Conservation (phyloP, 495 filamentous ascomycete species). For the Gamarada debralockiae region DNA sequence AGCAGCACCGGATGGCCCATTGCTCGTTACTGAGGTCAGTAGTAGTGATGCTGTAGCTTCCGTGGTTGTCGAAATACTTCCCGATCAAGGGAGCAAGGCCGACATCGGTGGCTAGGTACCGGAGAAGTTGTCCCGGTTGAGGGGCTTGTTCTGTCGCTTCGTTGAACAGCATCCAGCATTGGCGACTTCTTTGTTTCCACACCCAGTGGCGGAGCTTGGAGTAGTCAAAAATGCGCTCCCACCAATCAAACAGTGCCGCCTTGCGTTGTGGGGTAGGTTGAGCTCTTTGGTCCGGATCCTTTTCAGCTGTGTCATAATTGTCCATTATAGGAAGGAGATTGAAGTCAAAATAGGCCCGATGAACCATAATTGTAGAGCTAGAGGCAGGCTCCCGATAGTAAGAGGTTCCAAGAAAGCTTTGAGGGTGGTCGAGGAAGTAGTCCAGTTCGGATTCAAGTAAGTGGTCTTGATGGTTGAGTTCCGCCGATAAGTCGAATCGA, state of each 20-base stretch:
- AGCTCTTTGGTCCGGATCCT: background rate
- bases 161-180: background rate
- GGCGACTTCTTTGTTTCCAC: background rate
- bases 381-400: background rate
- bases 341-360: constrained; percentile 6
- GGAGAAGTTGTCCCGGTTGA: background rate
- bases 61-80: no score
- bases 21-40: background rate
- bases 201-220: background rate
- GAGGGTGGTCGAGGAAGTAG: background rate
- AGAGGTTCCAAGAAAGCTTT: background rate
- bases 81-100: no score
- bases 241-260: constrained; percentile 2
- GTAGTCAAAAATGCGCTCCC: constrained; percentile 4
- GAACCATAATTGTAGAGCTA: background rate
- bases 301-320: background rate
- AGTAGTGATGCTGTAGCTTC: no score
- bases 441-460: constrained; percentile 1
- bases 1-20: background rate
- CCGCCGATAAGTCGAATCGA: background rate
- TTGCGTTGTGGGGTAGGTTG: background rate
- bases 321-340: constrained; percentile 2
- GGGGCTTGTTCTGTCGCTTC: background rate
- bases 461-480: background rate
- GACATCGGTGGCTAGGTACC: no score